A percentile compares a stretch with the other conserved stretches of the same genome.
Conservation (phyloP, 768 basidiomycete genomes). For the Kwoniella shandongensis region DNA sequence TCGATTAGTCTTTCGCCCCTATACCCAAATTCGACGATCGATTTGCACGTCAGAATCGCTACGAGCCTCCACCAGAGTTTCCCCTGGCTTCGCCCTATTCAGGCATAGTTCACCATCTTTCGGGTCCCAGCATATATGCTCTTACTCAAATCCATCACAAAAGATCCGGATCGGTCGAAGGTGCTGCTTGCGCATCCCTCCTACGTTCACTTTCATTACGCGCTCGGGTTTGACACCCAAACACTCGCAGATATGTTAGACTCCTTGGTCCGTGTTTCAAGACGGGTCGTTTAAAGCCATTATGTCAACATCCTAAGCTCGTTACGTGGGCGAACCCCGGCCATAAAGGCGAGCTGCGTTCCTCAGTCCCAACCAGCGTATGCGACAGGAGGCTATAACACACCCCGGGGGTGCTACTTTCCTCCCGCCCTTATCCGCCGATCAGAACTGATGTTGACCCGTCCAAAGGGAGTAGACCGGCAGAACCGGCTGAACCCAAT, state of each 20-base stretch:
- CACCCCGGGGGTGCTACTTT: conserved; percentile 66
- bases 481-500: conserved; percentile 61
- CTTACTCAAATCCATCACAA: conserved; percentile 73
- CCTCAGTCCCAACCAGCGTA: conserved; percentile 64
- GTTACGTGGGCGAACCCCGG: conserved; percentile 60
- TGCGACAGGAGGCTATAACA: conserved; percentile 66
- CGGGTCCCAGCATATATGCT: conserved; percentile 83
- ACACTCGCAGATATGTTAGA: conserved; percentile 80
- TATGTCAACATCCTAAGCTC: conserved; percentile 73
- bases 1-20: conserved; percentile 94
- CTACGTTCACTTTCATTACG: conserved; percentile 73
- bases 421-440: conserved; percentile 62
- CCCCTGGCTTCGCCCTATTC: conserved; percentile 90
- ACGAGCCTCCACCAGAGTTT: conserved; percentile 94
- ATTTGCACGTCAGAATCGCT: conserved; percentile 96
- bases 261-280: conserved; percentile 85
- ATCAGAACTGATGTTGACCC: conserved; percentile 70
- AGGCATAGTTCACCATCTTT: conserved; percentile 89
- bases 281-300: conserved; percentile 78
- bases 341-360: conserved; percentile 63
- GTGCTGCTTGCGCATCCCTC: conserved; percentile 64
- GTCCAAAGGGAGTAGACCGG: conserved; percentile 61
- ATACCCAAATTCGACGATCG: conserved; percentile 93
- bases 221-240: conserved; percentile 70
- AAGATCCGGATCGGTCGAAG: conserved; percentile 73